Evolutionary conservation across 805 yeast species (phyloP), one percentile per base, ranked within the genome.

Genomic region (Yamadazyma olivae): DNA sequence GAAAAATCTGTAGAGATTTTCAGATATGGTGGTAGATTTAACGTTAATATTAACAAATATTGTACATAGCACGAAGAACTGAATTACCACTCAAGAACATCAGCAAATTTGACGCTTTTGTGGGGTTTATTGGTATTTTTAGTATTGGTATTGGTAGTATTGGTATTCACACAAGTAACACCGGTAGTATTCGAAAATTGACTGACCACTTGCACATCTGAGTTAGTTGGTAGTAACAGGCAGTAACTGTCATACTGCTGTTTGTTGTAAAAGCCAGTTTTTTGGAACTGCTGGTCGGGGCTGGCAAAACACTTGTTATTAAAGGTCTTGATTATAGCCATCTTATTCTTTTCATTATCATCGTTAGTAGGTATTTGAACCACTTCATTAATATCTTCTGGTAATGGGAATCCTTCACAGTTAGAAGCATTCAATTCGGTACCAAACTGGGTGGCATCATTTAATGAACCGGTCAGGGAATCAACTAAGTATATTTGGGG

Each of bases 371-470:
- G 84, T 13, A 79, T 77, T 24, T 77, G 77, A 4, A 79, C 83
- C 14, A 75, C 60, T 49, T 79, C 84, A 38, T 74, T 71, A 2
- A 64, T 61, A 36, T 67, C 70, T 38, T 72, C 79, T 0, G 86
- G 88, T 13, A 80, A 53, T 9, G 81, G 79, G 32, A 81, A 73
- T 6, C 82, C 84, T 41, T 71, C 75, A 39, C 82, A 69, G 47
- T 78, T 79, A 24, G 74, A 67, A 0, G 85, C 70, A 51, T 81
- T 81, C 38, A 81, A 64, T 51, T 80, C 85, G 1, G 87, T 81
- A 2, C 84, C 88, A 55, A 75, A 80, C 45, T 70, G 74, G 3
- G 86, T 80, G 7, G 86, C 85, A 48, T 81, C 86, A 44, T 70
- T 71, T 12, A 77, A 49, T 38, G 62, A 63, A 0, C 85, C 84